These are phyloP conservation scores for Trichosporon faecale DNA, from an alignment of 1,284 basidiomycete genomes.

Conservation along the genomic window DNA sequence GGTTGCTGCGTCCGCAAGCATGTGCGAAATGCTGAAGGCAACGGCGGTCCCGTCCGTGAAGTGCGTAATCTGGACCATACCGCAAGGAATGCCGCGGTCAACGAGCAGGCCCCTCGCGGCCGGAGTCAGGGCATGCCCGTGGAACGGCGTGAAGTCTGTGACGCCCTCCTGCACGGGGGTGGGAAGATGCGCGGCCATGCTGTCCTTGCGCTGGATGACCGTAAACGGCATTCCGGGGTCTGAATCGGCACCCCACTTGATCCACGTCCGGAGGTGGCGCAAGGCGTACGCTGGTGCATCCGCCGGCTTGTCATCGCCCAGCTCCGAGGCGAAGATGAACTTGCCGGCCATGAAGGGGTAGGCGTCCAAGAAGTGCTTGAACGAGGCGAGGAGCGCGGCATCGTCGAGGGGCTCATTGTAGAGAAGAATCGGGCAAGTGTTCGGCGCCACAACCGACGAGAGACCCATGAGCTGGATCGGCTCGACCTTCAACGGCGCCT, in stretches of 20 bases:
- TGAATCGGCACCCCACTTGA: slow-evolving; percentile 22
- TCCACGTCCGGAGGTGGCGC: slow-evolving; percentile 21
- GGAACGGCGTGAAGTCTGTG: background rate
- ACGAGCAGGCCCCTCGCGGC: background rate
- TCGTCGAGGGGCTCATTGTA: slow-evolving; percentile 20
- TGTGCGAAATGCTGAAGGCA: slow-evolving; percentile 8
- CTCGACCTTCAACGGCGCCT: background rate
- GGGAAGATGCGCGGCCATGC: background rate
- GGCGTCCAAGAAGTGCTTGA: slow-evolving; percentile 41
- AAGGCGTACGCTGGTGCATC: slow-evolving; percentile 6
- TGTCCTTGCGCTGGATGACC: slow-evolving; percentile 15
- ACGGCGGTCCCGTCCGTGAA: slow-evolving; percentile 16
- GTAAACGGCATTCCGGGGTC: slow-evolving; percentile 54
- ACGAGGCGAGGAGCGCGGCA: slow-evolving; percentile 33
- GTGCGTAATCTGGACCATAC: slow-evolving; percentile 17
- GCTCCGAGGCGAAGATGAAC: background rate
- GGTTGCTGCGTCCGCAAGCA: slow-evolving; percentile 15
- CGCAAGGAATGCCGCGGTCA: background rate
- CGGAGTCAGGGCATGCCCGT: slow-evolving; percentile 15
- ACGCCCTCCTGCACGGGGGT: background rate
- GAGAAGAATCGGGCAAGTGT: slow-evolving; percentile 12
- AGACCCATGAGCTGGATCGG: slow-evolving; percentile 17
- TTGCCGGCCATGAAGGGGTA: slow-evolving; percentile 39
- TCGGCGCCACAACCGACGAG: background rate
- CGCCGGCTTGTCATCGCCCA: background rate